phyloP scores from a whole-genome alignment of 306 rosid species.

The Pyrus communis region DNA sequence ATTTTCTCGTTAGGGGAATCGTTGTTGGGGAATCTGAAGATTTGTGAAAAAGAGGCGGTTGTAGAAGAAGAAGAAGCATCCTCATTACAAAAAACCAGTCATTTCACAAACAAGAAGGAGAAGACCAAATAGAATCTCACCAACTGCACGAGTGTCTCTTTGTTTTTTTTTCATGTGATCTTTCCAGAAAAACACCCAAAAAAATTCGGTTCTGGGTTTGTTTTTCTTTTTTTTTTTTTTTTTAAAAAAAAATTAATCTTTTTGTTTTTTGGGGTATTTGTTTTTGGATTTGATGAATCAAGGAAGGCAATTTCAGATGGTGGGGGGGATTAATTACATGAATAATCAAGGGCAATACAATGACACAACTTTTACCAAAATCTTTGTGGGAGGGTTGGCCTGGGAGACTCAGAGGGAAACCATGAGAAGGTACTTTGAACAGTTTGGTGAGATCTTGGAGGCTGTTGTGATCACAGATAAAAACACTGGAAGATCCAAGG shows the following conservation, averaged over 20 bases:
- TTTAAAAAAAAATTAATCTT: not conserved
- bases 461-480: slow-evolving; percentile 96
- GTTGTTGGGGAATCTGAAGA: slow-evolving; percentile 52
- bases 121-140: slow-evolving; percentile 22
- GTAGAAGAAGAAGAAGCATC: not conserved
- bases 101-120: not conserved
- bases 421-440: slow-evolving; percentile 83
- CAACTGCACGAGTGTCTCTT: slow-evolving; percentile 49
- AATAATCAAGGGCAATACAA: slow-evolving; percentile 41
- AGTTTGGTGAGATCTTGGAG: slow-evolving; percentile 90
- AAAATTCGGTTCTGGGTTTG: slow-evolving; percentile 24
- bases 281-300: slow-evolving; percentile 47
- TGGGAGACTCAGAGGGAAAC: slow-evolving; percentile 96
- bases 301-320: slow-evolving; percentile 64
- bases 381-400: slow-evolving; percentile 95
- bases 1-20: slow-evolving; percentile 58
- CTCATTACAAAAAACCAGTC: not conserved
- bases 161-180: slow-evolving; percentile 43
- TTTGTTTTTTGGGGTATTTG: slow-evolving; percentile 2
- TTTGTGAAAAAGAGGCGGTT: slow-evolving; percentile 35
- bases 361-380: slow-evolving; percentile 85
- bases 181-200: slow-evolving; percentile 22
- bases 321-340: slow-evolving; percentile 37
- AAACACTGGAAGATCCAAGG: slow-evolving; percentile 93
- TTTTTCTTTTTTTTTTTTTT: not conserved